Evolutionary conservation across 768 basidiomycete genomes (phyloP).

Genomic region (Polyporus arcularius): DNA sequence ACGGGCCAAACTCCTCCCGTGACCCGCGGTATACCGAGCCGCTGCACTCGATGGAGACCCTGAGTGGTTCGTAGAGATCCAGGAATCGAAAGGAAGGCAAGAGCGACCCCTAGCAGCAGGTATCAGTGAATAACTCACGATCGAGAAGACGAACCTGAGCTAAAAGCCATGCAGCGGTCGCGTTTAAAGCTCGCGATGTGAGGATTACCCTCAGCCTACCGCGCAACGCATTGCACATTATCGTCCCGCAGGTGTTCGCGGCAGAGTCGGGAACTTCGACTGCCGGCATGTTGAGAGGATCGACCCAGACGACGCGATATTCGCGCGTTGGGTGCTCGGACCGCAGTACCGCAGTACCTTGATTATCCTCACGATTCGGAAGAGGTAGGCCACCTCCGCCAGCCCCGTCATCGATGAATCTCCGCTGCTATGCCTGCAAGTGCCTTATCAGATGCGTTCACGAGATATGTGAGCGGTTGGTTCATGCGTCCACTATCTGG

Average conservation of each 20-base stretch:
- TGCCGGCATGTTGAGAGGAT: background rate
- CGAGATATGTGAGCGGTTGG: too few relatives aligned
- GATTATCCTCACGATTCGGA: background rate
- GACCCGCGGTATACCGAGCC: background rate
- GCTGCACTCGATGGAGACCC: background rate
- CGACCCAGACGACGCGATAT: background rate
- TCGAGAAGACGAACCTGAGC: slow-evolving; percentile 1
- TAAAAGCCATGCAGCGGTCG: background rate
- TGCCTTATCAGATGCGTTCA: too few relatives aligned
- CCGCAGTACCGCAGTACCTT: slow-evolving; percentile 11
- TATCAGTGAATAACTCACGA: background rate
- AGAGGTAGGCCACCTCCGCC: too few relatives aligned
- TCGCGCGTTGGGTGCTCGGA: background rate
- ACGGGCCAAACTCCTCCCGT: slow-evolving; percentile 6
- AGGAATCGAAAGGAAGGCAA: background rate
- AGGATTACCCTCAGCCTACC: too few relatives aligned
- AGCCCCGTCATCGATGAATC: too few relatives aligned
- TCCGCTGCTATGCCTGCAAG: too few relatives aligned
- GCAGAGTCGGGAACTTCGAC: background rate
- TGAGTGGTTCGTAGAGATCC: background rate
- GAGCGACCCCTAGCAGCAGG: background rate
- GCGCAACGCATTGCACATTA: too few relatives aligned
- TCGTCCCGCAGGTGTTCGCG: background rate
- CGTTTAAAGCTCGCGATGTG: background rate
- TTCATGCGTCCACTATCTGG: too few relatives aligned